Conservation (phyloP, 768 basidiomycete genomes). For the Podaxis mareebaensis region DNA sequence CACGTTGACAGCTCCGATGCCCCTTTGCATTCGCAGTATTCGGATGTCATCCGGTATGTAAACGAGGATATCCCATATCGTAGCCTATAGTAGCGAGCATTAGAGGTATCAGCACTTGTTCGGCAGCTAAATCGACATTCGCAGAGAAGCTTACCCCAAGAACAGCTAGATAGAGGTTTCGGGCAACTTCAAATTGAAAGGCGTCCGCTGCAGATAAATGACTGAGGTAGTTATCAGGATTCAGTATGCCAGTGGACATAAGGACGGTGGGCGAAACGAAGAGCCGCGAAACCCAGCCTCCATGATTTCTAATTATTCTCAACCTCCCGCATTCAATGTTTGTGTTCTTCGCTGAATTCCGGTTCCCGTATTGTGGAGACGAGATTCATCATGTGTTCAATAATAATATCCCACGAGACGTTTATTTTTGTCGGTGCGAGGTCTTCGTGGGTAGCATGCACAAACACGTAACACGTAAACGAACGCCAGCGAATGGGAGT, state of each 20-base stretch:
- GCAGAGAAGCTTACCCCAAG: slow-evolving; percentile 5
- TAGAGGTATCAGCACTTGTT: not conserved
- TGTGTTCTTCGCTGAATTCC: not conserved
- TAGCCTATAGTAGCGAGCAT: not conserved
- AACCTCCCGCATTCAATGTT: not conserved
- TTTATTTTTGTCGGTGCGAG: not conserved
- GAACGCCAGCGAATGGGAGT: too few relatives aligned
- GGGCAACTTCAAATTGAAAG: slow-evolving; percentile 8
- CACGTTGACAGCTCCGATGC: slow-evolving; percentile 1
- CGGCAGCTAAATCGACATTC: not conserved
- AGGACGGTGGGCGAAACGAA: not conserved
- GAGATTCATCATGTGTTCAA: not conserved
- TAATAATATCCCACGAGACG: not conserved
- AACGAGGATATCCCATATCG: slow-evolving; percentile 16
- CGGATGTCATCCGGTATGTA: slow-evolving; percentile 14
- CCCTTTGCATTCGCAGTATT: slow-evolving; percentile 3
- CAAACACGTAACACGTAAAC: too few relatives aligned
- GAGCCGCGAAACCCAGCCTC: not conserved
- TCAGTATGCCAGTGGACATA: not conserved
- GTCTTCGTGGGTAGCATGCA: too few relatives aligned
- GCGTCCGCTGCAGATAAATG: slow-evolving; percentile 8
- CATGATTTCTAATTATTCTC: not conserved
- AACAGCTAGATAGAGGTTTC: slow-evolving; percentile 12
- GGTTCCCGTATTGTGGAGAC: not conserved
- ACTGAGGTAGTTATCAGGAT: slow-evolving; percentile 10